Evolutionary conservation across 2,329 filamentous ascomycete genomes (phyloP).

Genomic region (Beauveria sp.): DNA sequence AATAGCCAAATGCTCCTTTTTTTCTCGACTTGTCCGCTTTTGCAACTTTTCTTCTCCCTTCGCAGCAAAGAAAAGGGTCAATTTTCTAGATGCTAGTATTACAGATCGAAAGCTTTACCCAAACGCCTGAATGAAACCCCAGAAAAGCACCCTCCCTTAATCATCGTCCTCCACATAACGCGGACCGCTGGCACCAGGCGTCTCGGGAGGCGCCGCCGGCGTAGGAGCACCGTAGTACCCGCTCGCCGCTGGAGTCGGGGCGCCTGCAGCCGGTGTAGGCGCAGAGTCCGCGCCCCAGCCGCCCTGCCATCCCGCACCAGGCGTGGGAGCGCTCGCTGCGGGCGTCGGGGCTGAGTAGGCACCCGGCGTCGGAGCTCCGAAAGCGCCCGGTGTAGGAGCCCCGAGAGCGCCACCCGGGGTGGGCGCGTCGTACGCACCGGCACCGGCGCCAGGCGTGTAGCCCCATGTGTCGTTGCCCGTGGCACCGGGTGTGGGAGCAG

Average conservation of each 20-base stretch:
- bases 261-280: slow-evolving; percentile 57
- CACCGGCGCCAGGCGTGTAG: slow-evolving; percentile 44
- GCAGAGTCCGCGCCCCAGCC: slow-evolving; percentile 56
- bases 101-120: slow-evolving; percentile 2
- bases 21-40: neutral
- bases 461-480: slow-evolving; percentile 54
- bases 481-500: slow-evolving; percentile 50
- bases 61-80: neutral
- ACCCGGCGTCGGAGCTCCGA: slow-evolving; percentile 65
- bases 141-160: slow-evolving; percentile 9
- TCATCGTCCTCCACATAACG: slow-evolving; percentile 49
- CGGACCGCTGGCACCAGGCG: slow-evolving; percentile 52
- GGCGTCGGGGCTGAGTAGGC: slow-evolving; percentile 59
- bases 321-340: slow-evolving; percentile 59
- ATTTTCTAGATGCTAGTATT: slow-evolving; percentile 6
- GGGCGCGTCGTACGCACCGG: slow-evolving; percentile 58
- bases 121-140: slow-evolving; percentile 1
- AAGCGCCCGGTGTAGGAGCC: slow-evolving; percentile 53
- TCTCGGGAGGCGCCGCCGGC: slow-evolving; percentile 51
- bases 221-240: slow-evolving; percentile 51
- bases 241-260: slow-evolving; percentile 62
- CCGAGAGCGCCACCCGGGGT: slow-evolving; percentile 53
- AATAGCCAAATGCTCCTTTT: neutral
- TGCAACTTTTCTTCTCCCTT: neutral
- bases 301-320: slow-evolving; percentile 54